phyloP scores from a whole-genome alignment of 805 yeast species.

The Torulaspora gathmanii region DNA sequence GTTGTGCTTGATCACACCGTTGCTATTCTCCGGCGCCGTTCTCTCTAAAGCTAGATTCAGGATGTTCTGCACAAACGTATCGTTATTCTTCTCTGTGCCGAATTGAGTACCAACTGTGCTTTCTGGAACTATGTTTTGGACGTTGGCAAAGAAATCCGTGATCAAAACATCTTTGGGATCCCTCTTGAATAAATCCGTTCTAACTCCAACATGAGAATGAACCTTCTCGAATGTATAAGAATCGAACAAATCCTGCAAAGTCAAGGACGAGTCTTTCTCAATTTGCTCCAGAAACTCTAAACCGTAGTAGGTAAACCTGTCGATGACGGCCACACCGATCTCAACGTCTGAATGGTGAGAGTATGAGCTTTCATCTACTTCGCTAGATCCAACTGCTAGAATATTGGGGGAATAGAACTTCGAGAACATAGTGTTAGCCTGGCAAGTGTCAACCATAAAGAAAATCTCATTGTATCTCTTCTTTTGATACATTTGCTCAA shows the following conservation, averaged over 20 bases:
- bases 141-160: slow-evolving; percentile 93
- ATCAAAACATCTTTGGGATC: slow-evolving; percentile 59
- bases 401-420: slow-evolving; percentile 88
- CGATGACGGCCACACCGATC: slow-evolving; percentile 96
- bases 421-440: slow-evolving; percentile 96
- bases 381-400: slow-evolving; percentile 87
- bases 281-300: slow-evolving; percentile 82
- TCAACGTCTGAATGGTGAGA: slow-evolving; percentile 95
- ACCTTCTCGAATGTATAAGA: slow-evolving; percentile 79
- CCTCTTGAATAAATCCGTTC: slow-evolving; percentile 71
- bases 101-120: slow-evolving; percentile 45
- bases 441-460: slow-evolving; percentile 98
- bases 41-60: slow-evolving; percentile 19
- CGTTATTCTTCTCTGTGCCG: neutral
- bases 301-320: slow-evolving; percentile 88
- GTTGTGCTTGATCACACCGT: neutral
- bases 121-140: slow-evolving; percentile 72
- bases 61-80: slow-evolving; percentile 12
- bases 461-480: slow-evolving; percentile 90
- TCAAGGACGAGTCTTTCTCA: slow-evolving; percentile 64
- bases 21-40: slow-evolving; percentile 1
- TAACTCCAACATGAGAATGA: slow-evolving; percentile 90
- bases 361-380: slow-evolving; percentile 81
- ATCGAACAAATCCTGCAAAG: slow-evolving; percentile 79
- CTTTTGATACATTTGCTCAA: slow-evolving; percentile 95